Evolutionary conservation across 2,329 filamentous ascomycete genomes (phyloP), one percentile per base, ranked within the genome.

Genomic region (Lachnellula occidentalis): DNA sequence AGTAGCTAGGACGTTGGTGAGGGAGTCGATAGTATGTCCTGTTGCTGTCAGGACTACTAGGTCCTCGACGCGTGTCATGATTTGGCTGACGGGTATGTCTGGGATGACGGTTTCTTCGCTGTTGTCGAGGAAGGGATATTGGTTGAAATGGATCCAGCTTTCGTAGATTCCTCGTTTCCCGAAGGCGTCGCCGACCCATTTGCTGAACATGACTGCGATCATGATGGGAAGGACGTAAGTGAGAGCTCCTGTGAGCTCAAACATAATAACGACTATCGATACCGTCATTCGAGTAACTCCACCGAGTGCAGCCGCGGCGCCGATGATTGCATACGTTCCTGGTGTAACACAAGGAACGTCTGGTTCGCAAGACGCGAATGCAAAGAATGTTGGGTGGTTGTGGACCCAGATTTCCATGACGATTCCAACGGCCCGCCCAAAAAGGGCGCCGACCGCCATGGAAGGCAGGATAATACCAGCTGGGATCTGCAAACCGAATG

Each of bases 261-360:
- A 99, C 88, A 96, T 96, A 74, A 99, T 99, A 66, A 97, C 94
- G 4, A 99, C 92, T 62, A 99, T 96, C 12, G 92, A 96, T 11
- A 96, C 91, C 0, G 94, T 99, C 85, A 99, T 95, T 62, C 92
- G 84, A 17, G 92, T 97, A 36, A 95, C 90, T 47, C 94, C 94
- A 5, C 89, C 90, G 1, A 99, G 82, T n/a, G 92, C 90, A 4
- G 94, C 92, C 0, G 94, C 92, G 0, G 94, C 94, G 34, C 94
- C 94, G 58, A 99, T 88, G 65, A 99, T 95, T 59, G 94, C 94
- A 68, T 99, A 99, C 1, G 92, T 95, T 14, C 92, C 94, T 0
- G 94, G 92, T 0, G 89, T 96, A 49, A 99, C 85, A 72, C 94
- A 99, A 7, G 86, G 83, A 41, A 88, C 76, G 70, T 96, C 92